Evolutionary conservation across 768 basidiomycete genomes (phyloP).

Genomic region (Lyophyllum atratum): DNA sequence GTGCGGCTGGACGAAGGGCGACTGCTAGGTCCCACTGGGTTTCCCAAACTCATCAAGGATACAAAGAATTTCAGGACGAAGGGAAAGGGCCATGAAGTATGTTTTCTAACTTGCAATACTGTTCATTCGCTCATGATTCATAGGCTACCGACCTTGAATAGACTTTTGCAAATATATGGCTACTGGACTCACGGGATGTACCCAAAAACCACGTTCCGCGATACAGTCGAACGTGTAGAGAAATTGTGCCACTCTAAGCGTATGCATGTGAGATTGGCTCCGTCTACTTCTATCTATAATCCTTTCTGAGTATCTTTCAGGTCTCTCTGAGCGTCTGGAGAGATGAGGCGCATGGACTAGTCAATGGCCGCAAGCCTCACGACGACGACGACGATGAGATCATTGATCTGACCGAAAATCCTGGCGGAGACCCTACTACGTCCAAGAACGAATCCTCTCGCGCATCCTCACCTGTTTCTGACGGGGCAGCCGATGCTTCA

Average conservation of each 20-base stretch:
- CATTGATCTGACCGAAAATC: conserved; percentile 26
- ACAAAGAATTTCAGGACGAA: conserved; percentile 78
- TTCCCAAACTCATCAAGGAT: conserved; percentile 77
- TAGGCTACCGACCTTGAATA: conserved; percentile 81
- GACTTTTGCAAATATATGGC: conserved; percentile 83
- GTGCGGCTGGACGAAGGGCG: conserved; percentile 75
- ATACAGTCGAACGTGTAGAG: conserved; percentile 86
- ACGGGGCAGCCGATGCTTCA: conserved; percentile 31
- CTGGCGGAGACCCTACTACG: conserved; percentile 22
- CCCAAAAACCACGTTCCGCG: conserved; percentile 84
- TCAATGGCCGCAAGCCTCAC: conserved; percentile 21
- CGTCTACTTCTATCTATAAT: background rate
- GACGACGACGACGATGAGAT: conserved; percentile 15
- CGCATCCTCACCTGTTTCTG: conserved; percentile 22
- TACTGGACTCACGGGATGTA: conserved; percentile 95
- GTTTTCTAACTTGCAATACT: conserved; percentile 8
- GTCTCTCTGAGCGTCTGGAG: conserved; percentile 75
- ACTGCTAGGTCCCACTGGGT: conserved; percentile 72
- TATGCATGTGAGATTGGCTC: conserved; percentile 65
- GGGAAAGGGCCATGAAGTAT: conserved; percentile 93
- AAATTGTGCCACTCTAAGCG: conserved; percentile 83
- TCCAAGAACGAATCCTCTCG: conserved; percentile 10
- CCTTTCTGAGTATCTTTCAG: conserved; percentile 33
- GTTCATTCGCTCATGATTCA: background rate
- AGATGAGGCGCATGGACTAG: conserved; percentile 57